Evolutionary conservation across 371 early-diverging fungal species (phyloP).

Genomic region (Dichotomocladium elegans): DNA sequence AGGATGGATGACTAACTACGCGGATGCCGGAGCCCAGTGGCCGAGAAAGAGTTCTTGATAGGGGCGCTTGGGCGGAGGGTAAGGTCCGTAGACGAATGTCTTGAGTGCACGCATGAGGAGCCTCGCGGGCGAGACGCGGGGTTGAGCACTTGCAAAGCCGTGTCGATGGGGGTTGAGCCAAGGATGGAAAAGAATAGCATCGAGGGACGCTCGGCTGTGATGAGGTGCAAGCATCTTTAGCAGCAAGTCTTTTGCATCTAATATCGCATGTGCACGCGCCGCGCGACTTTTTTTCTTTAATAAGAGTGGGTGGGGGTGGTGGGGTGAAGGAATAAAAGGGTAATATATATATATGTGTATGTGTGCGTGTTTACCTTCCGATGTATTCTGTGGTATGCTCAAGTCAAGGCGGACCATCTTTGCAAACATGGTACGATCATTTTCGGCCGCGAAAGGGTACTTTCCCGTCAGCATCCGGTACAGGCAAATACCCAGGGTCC

Average conservation of each 20-base stretch:
- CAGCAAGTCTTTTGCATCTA: slow-evolving; percentile 41
- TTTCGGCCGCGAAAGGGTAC: slow-evolving; percentile 28
- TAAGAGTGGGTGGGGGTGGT: no score
- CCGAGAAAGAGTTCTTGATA: slow-evolving; percentile 20
- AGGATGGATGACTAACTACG: not conserved
- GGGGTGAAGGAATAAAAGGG: no score
- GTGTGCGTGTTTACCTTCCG: slow-evolving; percentile 20
- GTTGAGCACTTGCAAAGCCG: not conserved
- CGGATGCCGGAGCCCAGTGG: no score
- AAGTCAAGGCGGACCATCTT: slow-evolving; percentile 37
- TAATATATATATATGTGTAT: not conserved
- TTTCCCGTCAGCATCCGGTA: slow-evolving; percentile 37
- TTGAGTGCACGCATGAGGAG: not conserved
- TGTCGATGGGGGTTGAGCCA: slow-evolving; percentile 21
- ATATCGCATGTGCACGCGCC: no score
- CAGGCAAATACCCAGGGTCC: slow-evolving; percentile 38
- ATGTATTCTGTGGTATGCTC: slow-evolving; percentile 22
- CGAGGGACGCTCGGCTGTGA: slow-evolving; percentile 28
- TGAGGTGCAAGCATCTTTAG: slow-evolving; percentile 36
- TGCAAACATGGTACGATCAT: slow-evolving; percentile 25
- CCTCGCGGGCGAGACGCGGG: not conserved
- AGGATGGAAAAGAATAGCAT: slow-evolving; percentile 36
- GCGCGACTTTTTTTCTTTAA: no score
- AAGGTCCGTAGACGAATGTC: slow-evolving; percentile 25
- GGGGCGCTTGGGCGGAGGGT: slow-evolving; percentile 28